These are phyloP conservation scores for Suillus subluteus DNA, from an alignment of 768 basidiomycete genomes.

Conservation along the genomic window DNA sequence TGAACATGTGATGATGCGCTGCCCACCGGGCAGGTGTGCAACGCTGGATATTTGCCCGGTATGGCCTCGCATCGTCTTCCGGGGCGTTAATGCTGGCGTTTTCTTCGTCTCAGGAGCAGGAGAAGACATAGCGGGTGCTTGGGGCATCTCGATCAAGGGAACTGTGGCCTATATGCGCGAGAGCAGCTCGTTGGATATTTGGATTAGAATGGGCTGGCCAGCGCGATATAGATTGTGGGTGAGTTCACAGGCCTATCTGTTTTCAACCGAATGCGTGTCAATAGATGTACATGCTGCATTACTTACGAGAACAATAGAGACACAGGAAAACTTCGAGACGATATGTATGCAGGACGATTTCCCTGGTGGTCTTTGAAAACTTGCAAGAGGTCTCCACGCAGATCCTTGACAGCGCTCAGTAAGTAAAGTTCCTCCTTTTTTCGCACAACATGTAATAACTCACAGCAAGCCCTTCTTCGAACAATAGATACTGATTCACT, in stretches of 20 bases:
- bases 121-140: neutral
- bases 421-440: too few species aligned
- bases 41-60: neutral
- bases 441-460: too few species aligned
- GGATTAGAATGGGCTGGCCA: neutral
- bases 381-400: too few species aligned
- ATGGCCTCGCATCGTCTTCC: neutral
- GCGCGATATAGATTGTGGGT: neutral
- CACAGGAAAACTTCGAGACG: too few species aligned
- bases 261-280: neutral
- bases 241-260: neutral
- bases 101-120: too few species aligned
- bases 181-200: neutral
- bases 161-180: neutral
- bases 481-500: too few species aligned
- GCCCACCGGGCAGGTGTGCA: neutral
- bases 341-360: too few species aligned
- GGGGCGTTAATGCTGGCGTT: neutral
- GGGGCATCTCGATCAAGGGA: neutral
- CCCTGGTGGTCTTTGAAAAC: too few species aligned
- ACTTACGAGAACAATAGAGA: too few species aligned
- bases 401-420: too few species aligned
- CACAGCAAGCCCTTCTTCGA: too few species aligned
- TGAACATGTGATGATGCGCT: conserved; percentile 13
- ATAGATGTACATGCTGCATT: neutral